phyloP scores from a whole-genome alignment of 345 rosid genomes.

The Balakata baccata region DNA sequence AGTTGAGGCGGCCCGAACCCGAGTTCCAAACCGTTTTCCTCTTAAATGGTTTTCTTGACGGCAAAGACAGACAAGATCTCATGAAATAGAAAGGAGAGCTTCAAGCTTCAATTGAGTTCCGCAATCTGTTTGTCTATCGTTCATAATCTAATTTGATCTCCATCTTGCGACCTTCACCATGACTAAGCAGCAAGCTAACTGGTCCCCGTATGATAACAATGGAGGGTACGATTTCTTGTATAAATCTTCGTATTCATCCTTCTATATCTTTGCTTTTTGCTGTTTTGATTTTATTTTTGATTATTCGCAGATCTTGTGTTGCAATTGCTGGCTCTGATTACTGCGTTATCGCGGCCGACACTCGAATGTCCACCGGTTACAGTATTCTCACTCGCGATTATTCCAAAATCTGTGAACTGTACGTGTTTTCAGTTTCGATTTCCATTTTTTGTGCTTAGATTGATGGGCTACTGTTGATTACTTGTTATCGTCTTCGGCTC shows the following conservation, averaged over 20 bases:
- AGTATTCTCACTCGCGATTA: constrained; percentile 83
- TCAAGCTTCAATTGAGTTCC: background rate
- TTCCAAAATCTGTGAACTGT: constrained; percentile 86
- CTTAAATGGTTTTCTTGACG: constrained; percentile 18
- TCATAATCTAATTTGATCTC: background rate
- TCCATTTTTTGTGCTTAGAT: background rate
- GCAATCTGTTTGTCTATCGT: background rate
- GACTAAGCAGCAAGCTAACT: constrained; percentile 78
- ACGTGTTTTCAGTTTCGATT: constrained; percentile 12
- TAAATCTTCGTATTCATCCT: background rate
- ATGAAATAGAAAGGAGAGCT: background rate
- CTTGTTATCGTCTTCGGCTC: background rate
- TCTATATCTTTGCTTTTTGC: background rate
- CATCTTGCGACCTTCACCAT: constrained; percentile 32
- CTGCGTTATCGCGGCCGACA: constrained; percentile 93
- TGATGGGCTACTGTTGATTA: background rate
- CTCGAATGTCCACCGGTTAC: constrained; percentile 95
- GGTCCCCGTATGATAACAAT: constrained; percentile 96
- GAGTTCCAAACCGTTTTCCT: background rate
- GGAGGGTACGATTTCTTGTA: constrained; percentile 61
- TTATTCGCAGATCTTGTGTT: constrained; percentile 63
- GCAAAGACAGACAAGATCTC: constrained; percentile 43
- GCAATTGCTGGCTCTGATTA: constrained; percentile 94
- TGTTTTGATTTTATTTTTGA: background rate
- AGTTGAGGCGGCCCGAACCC: background rate